Conservation (phyloP, 2,329 filamentous ascomycete species). For the Esteya vermicola region DNA sequence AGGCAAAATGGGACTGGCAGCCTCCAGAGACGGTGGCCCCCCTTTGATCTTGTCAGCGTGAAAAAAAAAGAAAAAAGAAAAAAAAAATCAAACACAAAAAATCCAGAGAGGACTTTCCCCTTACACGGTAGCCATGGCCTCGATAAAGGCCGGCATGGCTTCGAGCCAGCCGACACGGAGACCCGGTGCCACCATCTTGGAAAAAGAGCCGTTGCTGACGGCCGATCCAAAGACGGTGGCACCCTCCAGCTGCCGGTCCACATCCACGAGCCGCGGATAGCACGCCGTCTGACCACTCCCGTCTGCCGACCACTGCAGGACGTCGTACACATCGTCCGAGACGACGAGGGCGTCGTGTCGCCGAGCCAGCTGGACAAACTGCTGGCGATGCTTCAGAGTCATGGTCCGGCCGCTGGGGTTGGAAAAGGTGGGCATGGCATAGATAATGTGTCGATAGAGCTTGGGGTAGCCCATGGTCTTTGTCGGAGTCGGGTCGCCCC, state of each 20-base stretch:
- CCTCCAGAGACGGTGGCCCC: slow-evolving; percentile 17
- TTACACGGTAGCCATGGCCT: slow-evolving; percentile 26
- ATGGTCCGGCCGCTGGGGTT: slow-evolving; percentile 56
- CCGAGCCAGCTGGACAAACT: slow-evolving; percentile 45
- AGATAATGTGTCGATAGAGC: slow-evolving; percentile 54
- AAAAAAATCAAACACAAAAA: not conserved
- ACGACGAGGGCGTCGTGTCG: slow-evolving; percentile 51
- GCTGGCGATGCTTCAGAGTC: slow-evolving; percentile 38
- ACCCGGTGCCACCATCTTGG: slow-evolving; percentile 51
- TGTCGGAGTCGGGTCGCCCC: no score
- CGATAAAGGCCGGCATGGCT: slow-evolving; percentile 39
- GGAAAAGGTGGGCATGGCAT: slow-evolving; percentile 54
- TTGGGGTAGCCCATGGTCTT: no score
- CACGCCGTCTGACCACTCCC: slow-evolving; percentile 12
- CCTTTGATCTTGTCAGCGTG: not conserved
- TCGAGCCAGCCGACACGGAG: slow-evolving; percentile 51
- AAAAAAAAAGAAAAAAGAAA: no score
- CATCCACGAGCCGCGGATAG: slow-evolving; percentile 42
- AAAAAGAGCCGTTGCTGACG: slow-evolving; percentile 53
- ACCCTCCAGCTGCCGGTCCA: slow-evolving; percentile 42
- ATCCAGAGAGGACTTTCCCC: slow-evolving; percentile 14
- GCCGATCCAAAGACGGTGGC: slow-evolving; percentile 48
- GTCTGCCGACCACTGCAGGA: slow-evolving; percentile 40
- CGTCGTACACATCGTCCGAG: slow-evolving; percentile 60
- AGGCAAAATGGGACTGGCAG: slow-evolving; percentile 14